Evolutionary conservation across 73 alveolate genomes (phyloP), one percentile per base, ranked within the genome.

Genomic region (Symbiodinium natans): DNA sequence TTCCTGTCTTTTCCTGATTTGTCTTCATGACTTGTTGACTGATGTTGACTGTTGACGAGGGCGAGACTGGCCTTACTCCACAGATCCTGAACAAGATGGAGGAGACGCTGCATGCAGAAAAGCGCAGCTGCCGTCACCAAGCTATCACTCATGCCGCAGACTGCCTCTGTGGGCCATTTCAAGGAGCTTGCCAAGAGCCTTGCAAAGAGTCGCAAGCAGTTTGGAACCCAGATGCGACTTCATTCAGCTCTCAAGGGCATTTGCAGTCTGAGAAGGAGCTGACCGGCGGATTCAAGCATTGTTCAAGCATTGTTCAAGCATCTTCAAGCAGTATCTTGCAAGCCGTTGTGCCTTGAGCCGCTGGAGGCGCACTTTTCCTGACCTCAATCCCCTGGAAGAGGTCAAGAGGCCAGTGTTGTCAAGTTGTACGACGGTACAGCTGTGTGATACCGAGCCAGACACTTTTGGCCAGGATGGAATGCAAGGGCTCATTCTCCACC

Each of bases 201-300:
- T 82, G 97, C 97, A 39, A 90, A 90, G 63, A 90, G 80, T 9
- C 97, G 97, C 88, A 90, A 90, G 87, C 97, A 90, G 97, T 7
- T 43, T 80, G 31, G 71, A 48, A 13, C 95, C 46, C 86, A 88
- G 94, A 17, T n/a, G n/a, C n/a, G n/a, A n/a, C n/a, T n/a, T 29
- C 17, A 2, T 21, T 21, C 31, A 2, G 17, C n/a, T n/a, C n/a
- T n/a, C n/a, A n/a, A n/a, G n/a, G n/a, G n/a, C n/a, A n/a, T n/a
- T n/a, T n/a, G n/a, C n/a, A n/a, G 59, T 46, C 21, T 46, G 59
- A 46, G 59, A 46, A 46, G 13, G 13, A 46, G 59, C 6, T 46
- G 59, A 46, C 21, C 6, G 59, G 6, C 6, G 59, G 59, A 6
- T 9, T 6, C 59, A 46, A 46, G 59, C 6, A 13, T 46, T 46